These are phyloP conservation scores for Nothophaeocryptopus gaeumannii DNA, from an alignment of 2,329 filamentous ascomycete species.

Conservation along the genomic window DNA sequence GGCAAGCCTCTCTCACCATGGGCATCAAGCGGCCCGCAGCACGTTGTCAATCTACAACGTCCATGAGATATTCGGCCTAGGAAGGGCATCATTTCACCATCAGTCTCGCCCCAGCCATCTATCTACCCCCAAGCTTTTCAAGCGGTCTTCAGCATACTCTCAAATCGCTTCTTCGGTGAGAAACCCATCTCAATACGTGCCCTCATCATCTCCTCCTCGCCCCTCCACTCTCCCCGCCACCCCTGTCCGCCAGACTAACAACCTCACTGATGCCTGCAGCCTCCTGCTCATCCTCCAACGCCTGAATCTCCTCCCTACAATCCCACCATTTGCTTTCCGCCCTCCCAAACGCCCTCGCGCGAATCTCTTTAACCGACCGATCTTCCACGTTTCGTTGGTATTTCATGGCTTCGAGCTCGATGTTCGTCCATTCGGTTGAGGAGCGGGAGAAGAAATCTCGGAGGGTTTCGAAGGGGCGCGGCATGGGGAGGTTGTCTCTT, in stretches of 20 bases:
- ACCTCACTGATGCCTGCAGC: conserved; percentile 93
- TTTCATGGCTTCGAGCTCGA: conserved; percentile 72
- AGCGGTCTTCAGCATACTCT: too few relatives aligned
- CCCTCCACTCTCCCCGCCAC: conserved; percentile 25
- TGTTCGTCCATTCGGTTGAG: conserved; percentile 84
- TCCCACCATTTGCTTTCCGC: conserved; percentile 99
- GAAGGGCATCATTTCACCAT: too few relatives aligned
- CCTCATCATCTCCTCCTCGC: background rate
- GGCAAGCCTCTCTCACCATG: too few relatives aligned
- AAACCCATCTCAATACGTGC: too few relatives aligned
- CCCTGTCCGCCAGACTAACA: conserved; percentile 76
- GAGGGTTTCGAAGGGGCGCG: conserved; percentile 79
- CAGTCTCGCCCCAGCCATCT: too few relatives aligned
- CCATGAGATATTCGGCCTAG: too few relatives aligned
- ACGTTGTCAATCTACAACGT: too few relatives aligned
- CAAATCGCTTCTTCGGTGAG: too few relatives aligned
- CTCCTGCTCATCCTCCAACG: conserved; percentile 92
- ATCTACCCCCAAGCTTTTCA: too few relatives aligned
- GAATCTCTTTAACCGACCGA: conserved; percentile 82
- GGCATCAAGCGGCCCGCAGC: too few relatives aligned
- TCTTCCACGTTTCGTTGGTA: conserved; percentile 67
- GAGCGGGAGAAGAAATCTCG: conserved; percentile 91
- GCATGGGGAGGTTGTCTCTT: conserved; percentile 73
- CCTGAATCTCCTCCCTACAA: conserved; percentile 86
- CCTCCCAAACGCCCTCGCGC: conserved; percentile 82